Percentiles rank a stretch among this genome's conserved stretches.
These are phyloP conservation scores for Trypethelium eluteriae DNA, from an alignment of 495 filamentous ascomycete species.

Conservation along the genomic window DNA sequence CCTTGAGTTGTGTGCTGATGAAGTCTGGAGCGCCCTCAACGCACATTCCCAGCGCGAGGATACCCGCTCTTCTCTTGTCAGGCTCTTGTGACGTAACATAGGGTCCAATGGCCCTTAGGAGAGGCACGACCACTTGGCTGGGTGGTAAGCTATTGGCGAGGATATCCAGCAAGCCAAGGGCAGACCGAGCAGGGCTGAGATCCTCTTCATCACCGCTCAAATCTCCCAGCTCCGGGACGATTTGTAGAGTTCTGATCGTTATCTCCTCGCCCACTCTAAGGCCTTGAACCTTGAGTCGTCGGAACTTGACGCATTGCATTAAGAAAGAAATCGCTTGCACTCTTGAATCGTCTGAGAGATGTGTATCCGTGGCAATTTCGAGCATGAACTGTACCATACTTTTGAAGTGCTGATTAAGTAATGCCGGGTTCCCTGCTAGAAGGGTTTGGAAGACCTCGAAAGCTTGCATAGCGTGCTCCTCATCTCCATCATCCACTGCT, in stretches of 20 bases:
- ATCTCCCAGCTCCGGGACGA: slow-evolving; percentile 78
- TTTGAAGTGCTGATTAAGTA: slow-evolving; percentile 77
- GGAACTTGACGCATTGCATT: slow-evolving; percentile 82
- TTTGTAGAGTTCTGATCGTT: slow-evolving; percentile 74
- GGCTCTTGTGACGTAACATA: slow-evolving; percentile 68
- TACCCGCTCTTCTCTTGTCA: slow-evolving; percentile 77
- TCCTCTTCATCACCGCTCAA: slow-evolving; percentile 69
- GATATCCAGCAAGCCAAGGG: slow-evolving; percentile 79
- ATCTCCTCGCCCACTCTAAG: slow-evolving; percentile 76
- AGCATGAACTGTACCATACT: slow-evolving; percentile 93
- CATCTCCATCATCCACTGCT: slow-evolving; percentile 66
- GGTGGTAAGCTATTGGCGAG: slow-evolving; percentile 81
- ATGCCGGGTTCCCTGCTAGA: slow-evolving; percentile 76
- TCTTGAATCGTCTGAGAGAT: slow-evolving; percentile 72
- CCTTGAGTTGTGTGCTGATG: slow-evolving; percentile 77
- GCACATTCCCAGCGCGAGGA: slow-evolving; percentile 84
- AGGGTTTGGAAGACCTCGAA: slow-evolving; percentile 98
- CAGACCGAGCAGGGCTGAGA: slow-evolving; percentile 78
- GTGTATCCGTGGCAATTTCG: slow-evolving; percentile 66
- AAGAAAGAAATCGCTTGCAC: slow-evolving; percentile 88
- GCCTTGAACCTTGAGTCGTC: slow-evolving; percentile 90
- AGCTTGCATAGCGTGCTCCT: slow-evolving; percentile 75
- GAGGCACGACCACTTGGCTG: slow-evolving; percentile 86
- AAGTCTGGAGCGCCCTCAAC: slow-evolving; percentile 97
- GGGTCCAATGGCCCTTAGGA: slow-evolving; percentile 72